Conservation (phyloP, 345 rosid species). For the Gossypium longicalyx region DNA sequence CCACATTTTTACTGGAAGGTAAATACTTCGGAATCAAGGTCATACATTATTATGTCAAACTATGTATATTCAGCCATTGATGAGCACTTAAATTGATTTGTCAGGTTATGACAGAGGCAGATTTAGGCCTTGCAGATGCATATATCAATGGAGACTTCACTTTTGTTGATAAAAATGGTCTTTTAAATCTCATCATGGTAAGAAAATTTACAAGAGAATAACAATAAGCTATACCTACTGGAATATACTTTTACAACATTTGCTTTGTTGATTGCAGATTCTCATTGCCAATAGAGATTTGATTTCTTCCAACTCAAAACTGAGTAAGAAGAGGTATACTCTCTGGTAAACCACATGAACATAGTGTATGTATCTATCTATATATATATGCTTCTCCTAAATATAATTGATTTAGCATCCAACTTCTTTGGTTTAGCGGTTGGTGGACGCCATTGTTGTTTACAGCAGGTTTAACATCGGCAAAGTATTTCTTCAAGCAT, state of each 20-base stretch:
- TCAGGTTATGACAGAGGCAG: conserved; percentile 89
- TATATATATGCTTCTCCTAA: background rate
- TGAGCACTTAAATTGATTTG: background rate
- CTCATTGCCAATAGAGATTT: conserved; percentile 18
- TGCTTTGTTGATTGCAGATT: conserved; percentile 11
- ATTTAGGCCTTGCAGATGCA: conserved; percentile 89
- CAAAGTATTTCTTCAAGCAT: conserved; percentile 72
- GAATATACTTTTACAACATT: background rate
- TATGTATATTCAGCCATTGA: background rate
- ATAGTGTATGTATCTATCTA: background rate
- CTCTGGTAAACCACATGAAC: background rate
- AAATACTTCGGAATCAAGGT: background rate
- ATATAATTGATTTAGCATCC: background rate
- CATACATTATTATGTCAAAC: no score
- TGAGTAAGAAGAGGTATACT: conserved; percentile 57
- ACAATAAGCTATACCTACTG: background rate
- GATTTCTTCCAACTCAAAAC: conserved; percentile 30
- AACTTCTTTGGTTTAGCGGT: conserved; percentile 44
- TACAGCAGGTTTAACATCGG: conserved; percentile 70
- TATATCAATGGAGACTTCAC: conserved; percentile 77
- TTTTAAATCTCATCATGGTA: conserved; percentile 70
- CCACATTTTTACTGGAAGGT: conserved; percentile 97
- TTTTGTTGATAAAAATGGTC: conserved; percentile 77
- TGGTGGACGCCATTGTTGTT: conserved; percentile 93
- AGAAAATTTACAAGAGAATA: conserved; percentile 8